Conservation (phyloP, 495 filamentous ascomycete genomes). For the Aspergillus kassunensis region DNA sequence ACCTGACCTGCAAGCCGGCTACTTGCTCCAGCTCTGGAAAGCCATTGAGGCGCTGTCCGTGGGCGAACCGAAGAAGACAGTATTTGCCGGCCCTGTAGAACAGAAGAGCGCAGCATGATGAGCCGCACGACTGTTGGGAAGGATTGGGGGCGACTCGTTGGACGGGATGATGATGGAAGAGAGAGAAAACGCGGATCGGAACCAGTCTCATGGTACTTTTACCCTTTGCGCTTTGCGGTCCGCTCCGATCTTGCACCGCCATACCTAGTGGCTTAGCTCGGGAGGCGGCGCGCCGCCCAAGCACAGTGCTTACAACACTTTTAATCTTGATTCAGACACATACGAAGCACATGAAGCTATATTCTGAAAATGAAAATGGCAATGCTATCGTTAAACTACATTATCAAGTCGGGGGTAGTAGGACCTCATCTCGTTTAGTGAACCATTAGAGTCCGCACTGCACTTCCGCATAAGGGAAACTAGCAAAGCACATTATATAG, state of each 20-base stretch:
- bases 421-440: too few species aligned
- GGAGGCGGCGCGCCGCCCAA: neutral
- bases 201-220: constrained; percentile 37
- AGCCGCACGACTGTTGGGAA: constrained; percentile 42
- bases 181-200: constrained; percentile 28
- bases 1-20: constrained; percentile 44
- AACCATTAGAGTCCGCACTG: too few species aligned
- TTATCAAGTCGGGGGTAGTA: too few species aligned
- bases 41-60: constrained; percentile 44
- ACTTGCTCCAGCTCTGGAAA: constrained; percentile 40
- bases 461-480: neutral
- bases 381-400: too few species aligned
- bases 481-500: constrained; percentile 32
- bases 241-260: constrained; percentile 43
- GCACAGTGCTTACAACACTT: too few species aligned
- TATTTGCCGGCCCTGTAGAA: constrained; percentile 43
- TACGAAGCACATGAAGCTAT: too few species aligned
- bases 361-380: too few species aligned
- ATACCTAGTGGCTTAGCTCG: constrained; percentile 21
- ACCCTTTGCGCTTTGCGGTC: constrained; percentile 47
- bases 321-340: too few species aligned
- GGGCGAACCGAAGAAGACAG: constrained; percentile 42
- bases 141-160: constrained; percentile 25
- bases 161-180: constrained; percentile 31
- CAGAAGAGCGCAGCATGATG: constrained; percentile 49